Conservation (phyloP, 495 filamentous ascomycete genomes). For the Neurospora tetraspora region DNA sequence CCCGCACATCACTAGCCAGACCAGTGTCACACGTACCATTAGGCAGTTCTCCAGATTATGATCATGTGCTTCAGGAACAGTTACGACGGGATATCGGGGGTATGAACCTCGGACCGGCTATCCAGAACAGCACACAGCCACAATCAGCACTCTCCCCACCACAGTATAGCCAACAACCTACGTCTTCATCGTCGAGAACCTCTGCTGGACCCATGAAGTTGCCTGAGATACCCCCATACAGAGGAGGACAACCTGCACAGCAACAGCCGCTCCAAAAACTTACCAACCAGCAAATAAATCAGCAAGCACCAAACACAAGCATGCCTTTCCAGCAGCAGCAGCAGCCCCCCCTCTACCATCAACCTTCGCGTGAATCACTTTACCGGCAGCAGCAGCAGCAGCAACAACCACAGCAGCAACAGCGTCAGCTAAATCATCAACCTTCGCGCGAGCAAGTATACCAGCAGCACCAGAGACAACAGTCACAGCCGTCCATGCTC, state of each 20-base stretch:
- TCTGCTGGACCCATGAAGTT: conserved; percentile 30
- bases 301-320: conserved; percentile 6
- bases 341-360: conserved; percentile 19
- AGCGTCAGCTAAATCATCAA: conserved; percentile 10
- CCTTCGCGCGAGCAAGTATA: background rate
- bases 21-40: conserved; percentile 21
- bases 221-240: conserved; percentile 46
- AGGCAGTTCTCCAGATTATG: conserved; percentile 43
- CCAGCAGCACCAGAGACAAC: conserved; percentile 1
- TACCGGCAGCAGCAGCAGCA: conserved; percentile 5
- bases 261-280: conserved; percentile 22
- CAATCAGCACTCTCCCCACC: background rate
- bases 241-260: conserved; percentile 23
- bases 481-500: conserved; percentile 2
- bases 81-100: conserved; percentile 49
- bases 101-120: conserved; percentile 28
- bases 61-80: conserved; percentile 48
- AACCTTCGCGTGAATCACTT: conserved; percentile 12
- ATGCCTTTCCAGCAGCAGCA: conserved; percentile 13
- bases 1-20: conserved; percentile 31
- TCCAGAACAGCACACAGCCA: conserved; percentile 15
- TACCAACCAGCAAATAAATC: conserved; percentile 15
- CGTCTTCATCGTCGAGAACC: conserved; percentile 6
- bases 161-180: conserved; percentile 13
- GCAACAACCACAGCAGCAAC: conserved; percentile 19